Evolutionary conservation across 306 rosid species (phyloP).

Genomic region (Glycine soja): DNA sequence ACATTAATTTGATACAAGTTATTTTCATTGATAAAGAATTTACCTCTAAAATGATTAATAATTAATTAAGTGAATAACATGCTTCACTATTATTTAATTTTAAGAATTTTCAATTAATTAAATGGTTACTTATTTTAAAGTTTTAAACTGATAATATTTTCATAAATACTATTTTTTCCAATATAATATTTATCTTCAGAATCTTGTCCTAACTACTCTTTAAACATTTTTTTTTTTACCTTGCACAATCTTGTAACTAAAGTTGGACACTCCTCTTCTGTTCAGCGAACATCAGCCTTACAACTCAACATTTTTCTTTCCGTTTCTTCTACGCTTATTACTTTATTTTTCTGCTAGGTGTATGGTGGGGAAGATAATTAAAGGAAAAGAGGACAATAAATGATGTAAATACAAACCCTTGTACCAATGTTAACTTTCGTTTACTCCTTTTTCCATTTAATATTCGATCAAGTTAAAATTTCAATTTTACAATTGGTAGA

Average conservation of each 20-base stretch:
- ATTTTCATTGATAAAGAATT: neutral
- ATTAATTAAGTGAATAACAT: neutral
- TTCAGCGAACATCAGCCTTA: neutral
- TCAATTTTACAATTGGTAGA: neutral
- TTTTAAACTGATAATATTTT: neutral
- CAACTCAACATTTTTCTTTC: neutral
- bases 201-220: neutral
- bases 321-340: neutral
- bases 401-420: neutral
- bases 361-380: neutral
- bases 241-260: neutral
- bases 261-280: conserved; percentile 47
- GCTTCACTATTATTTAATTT: neutral
- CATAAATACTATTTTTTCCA: neutral
- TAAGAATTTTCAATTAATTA: neutral
- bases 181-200: neutral
- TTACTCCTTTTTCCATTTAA: neutral
- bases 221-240: neutral
- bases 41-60: neutral
- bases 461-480: neutral
- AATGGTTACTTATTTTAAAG: neutral
- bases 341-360: neutral
- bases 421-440: conserved; percentile 15
- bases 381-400: too few relatives aligned
- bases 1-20: neutral